Evolutionary conservation across 768 basidiomycete species (phyloP).

Genomic region (Ramaria sp.): DNA sequence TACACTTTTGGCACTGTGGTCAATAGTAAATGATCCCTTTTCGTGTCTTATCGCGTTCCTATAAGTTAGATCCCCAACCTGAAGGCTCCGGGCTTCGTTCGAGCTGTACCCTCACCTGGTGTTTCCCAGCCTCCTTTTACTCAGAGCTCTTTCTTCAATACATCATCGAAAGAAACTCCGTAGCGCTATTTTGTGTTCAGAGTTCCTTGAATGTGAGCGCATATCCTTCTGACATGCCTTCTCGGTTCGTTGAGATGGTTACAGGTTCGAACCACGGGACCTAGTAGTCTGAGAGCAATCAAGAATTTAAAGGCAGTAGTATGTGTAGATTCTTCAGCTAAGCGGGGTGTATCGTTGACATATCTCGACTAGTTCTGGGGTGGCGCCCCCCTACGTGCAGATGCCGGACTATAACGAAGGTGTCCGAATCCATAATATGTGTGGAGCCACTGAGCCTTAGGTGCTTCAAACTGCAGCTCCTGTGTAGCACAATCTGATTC

Average conservation of each 20-base stretch:
- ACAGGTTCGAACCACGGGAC: conserved; percentile 10
- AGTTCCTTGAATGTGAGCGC: conserved; percentile 12
- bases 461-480: too few relatives aligned
- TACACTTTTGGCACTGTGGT: background rate
- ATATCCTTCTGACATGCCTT: background rate
- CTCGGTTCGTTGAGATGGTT: background rate
- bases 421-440: conserved; percentile 4
- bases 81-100: background rate
- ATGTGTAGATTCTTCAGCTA: background rate
- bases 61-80: background rate
- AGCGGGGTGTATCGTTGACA: background rate
- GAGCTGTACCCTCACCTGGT: conserved; percentile 11
- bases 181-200: conserved; percentile 9
- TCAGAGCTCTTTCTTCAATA: conserved; percentile 10
- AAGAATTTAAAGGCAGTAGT: conserved; percentile 11
- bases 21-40: background rate
- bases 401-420: conserved; percentile 10
- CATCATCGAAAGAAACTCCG: background rate
- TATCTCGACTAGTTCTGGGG: conserved; percentile 10
- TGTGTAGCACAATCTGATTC: background rate
- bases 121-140: conserved; percentile 5
- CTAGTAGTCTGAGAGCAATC: conserved; percentile 2
- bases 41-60: background rate
- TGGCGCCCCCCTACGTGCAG: conserved; percentile 11
- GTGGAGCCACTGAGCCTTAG: conserved; percentile 10